Evolutionary conservation across 2,329 filamentous ascomycete genomes (phyloP).

Genomic region (Alternaria arbusti): DNA sequence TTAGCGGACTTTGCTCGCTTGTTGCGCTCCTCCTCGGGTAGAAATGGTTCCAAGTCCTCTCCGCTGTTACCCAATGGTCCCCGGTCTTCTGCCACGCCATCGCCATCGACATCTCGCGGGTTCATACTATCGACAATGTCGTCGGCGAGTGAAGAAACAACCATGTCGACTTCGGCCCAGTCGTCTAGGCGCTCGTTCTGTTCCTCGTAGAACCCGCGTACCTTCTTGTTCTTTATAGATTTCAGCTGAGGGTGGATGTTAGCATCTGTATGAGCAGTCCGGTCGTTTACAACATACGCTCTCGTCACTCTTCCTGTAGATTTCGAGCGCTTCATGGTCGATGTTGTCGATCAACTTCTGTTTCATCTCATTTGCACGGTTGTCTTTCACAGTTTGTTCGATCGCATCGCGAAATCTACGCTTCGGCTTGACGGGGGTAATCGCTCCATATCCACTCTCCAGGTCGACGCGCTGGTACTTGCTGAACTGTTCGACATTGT

Average conservation of each 20-base stretch:
- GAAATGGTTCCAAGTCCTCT: constrained; percentile 61
- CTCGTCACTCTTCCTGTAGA: constrained; percentile 59
- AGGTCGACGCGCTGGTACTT: constrained; percentile 32
- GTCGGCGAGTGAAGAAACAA: constrained; percentile 63
- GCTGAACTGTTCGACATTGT: constrained; percentile 14
- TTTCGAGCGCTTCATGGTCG: constrained; percentile 56
- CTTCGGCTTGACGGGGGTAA: constrained; percentile 19
- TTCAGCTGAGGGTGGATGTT: constrained; percentile 50
- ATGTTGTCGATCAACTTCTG: constrained; percentile 56
- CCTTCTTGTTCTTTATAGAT: constrained; percentile 57
- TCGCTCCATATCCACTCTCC: constrained; percentile 37
- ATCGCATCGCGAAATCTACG: constrained; percentile 57
- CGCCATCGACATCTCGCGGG: constrained; percentile 61
- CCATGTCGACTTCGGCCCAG: constrained; percentile 65
- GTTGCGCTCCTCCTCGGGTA: constrained; percentile 62
- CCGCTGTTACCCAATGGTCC: constrained; percentile 58
- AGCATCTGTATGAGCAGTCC: not conserved
- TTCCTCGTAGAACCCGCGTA: constrained; percentile 61
- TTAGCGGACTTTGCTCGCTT: constrained; percentile 55
- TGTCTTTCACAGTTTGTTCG: constrained; percentile 54
- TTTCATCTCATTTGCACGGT: constrained; percentile 57
- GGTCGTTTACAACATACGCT: constrained; percentile 42
- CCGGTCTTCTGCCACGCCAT: constrained; percentile 61
- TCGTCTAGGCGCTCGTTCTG: constrained; percentile 64
- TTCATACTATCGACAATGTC: constrained; percentile 67